These are phyloP conservation scores for Tephrocybe rancida DNA, from an alignment of 768 basidiomycete species.

Conservation along the genomic window DNA sequence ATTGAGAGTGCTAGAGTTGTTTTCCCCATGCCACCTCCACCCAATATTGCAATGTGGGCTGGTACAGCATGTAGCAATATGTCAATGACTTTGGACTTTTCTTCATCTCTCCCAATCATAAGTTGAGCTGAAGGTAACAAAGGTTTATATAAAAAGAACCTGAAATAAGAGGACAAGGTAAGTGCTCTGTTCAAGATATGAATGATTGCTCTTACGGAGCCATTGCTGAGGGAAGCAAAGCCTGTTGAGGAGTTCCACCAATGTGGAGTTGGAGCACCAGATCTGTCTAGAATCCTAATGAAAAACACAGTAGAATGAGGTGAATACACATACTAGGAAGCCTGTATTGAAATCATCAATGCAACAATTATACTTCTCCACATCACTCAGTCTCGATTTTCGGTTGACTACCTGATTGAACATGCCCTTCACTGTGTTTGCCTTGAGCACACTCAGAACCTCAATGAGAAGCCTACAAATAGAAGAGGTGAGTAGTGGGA, in stretches of 20 bases:
- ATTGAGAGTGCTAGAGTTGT: conserved; percentile 4
- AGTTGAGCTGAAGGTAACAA: conserved; percentile 2
- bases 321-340: background rate
- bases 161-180: background rate
- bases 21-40: conserved; percentile 14
- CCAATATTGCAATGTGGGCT: background rate
- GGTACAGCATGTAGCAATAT: background rate
- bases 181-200: background rate
- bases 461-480: too few species aligned
- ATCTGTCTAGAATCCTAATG: too few species aligned
- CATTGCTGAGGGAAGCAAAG: background rate
- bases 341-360: conserved; percentile 1
- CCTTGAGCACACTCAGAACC: background rate
- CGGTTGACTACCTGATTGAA: background rate
- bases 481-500: background rate
- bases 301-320: background rate
- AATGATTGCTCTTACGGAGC: background rate
- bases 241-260: background rate
- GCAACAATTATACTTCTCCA: background rate
- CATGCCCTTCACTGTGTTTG: background rate
- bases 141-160: background rate
- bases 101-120: conserved; percentile 3
- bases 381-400: background rate
- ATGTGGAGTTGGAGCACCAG: too few species aligned
- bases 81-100: too few species aligned